These are phyloP conservation scores for Xylaria cubensis DNA, from an alignment of 495 filamentous ascomycete genomes.

Conservation along the genomic window DNA sequence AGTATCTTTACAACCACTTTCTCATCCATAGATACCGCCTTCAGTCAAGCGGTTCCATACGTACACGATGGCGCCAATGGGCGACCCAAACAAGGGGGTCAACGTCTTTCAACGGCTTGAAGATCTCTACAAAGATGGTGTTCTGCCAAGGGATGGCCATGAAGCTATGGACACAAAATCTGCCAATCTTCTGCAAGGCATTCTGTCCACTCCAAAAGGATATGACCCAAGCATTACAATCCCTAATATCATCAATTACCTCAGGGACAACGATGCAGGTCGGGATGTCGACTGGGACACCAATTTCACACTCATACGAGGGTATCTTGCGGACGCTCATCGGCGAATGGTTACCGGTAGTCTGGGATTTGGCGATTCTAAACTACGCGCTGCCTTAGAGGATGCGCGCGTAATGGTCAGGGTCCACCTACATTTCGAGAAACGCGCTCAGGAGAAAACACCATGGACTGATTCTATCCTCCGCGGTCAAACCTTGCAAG, in stretches of 20 bases:
- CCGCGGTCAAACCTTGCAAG: constrained; percentile 18
- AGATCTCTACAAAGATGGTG: constrained; percentile 15
- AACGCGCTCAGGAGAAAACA: constrained; percentile 19
- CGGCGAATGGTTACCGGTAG: constrained; percentile 29
- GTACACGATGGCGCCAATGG: constrained; percentile 21
- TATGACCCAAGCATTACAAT: constrained; percentile 24
- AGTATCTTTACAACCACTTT: background rate
- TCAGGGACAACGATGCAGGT: constrained; percentile 34
- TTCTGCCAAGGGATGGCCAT: background rate
- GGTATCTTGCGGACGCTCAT: constrained; percentile 33
- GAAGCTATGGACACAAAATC: background rate
- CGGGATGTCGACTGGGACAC: constrained; percentile 24
- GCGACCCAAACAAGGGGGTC: background rate
- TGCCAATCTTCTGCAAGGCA: background rate
- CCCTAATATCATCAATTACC: constrained; percentile 30
- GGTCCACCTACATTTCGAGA: constrained; percentile 22
- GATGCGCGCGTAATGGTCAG: constrained; percentile 32
- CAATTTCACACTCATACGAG: constrained; percentile 21
- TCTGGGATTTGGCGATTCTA: constrained; percentile 31
- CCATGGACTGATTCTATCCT: constrained; percentile 32
- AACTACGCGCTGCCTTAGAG: constrained; percentile 24
- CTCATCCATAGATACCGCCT: background rate
- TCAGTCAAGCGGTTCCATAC: constrained; percentile 15
- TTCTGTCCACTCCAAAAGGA: background rate
- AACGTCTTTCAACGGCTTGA: background rate